Conservation (phyloP, 306 rosid species). For the Delonix regia region DNA sequence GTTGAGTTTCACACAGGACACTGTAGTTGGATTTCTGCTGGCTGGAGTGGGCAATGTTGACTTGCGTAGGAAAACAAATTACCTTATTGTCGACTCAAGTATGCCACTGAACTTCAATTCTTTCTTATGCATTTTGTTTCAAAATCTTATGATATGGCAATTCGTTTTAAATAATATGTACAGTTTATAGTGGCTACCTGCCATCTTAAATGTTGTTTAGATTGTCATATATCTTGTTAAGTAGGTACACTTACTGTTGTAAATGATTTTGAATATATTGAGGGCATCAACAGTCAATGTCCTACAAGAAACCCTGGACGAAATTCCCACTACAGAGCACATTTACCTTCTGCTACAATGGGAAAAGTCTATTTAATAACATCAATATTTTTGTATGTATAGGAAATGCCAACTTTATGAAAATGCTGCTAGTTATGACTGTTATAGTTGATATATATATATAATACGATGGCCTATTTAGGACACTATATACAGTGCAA, state of each 20-base stretch:
- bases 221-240: constrained; percentile 9
- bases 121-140: constrained; percentile 7
- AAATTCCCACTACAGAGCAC: not conserved
- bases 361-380: not conserved
- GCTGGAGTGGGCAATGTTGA: constrained; percentile 98
- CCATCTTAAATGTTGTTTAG: constrained; percentile 17
- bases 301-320: not conserved
- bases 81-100: constrained; percentile 95
- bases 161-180: constrained; percentile 29
- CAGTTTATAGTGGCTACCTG: not conserved
- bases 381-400: not conserved
- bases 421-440: not conserved
- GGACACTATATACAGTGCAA: not conserved
- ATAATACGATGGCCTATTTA: not conserved
- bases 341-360: not conserved
- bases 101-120: constrained; percentile 34
- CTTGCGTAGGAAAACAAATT: constrained; percentile 91
- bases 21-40: constrained; percentile 88
- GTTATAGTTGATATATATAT: not conserved
- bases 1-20: constrained; percentile 61
- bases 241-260: not conserved
- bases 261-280: not conserved
- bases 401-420: not conserved
- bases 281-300: not conserved
- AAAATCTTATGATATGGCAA: not conserved